Base-by-base conservation (phyloP, 192 early-diverging fungal genomes). In the Polychytrium aggregatum region DNA sequence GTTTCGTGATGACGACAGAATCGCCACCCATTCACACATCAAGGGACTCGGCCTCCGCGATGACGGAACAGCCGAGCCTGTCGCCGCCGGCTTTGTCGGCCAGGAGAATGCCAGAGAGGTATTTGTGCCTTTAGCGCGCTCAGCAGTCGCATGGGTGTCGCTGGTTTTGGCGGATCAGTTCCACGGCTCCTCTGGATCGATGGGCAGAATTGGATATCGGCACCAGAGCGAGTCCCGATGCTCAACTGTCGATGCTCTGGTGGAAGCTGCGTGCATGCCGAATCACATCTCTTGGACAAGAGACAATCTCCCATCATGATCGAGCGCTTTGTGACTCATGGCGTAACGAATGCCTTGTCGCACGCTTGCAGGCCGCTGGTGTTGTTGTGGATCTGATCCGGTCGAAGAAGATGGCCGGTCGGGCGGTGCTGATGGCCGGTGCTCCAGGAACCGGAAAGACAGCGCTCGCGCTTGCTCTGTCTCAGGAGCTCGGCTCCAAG, bases 401-500 rank as follows among this genome's bases (percentile, higher is more conserved):
- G 46, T 79, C 82, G 41, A 93, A 92, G 64, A 96, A 91, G 56
- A 94, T 98, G 90, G 93, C 96, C 1, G 96, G 96, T 14, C 77
- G 90, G 24, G 96, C 92, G 2, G 72, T 95, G 8, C 65, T 98
- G 22, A 79, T 98, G 37, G 88, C 96, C 27, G 96, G 96, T 26
- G 90, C 90, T 9, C 90, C 96, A 20, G 92, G 92, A 43, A 95
- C 92, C 11, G 96, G 96, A 48, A 98, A 98, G 71, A 98, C 92
- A 0, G 96, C 96, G 2, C 79, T 98, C 44, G 96, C 96, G 0
- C 79, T 97, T 37, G 92, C 96, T 0, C 81, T 97, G 49, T 83
- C 92, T 27, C 92, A 97, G 62, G 96, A 98, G 55, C 79, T 98
- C 37, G 96, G 96, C 2, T 78, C 87, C 35, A 92, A 95, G 52